Conservation (phyloP, 192 early-diverging fungal genomes). For the Obelidium mucronatum region DNA sequence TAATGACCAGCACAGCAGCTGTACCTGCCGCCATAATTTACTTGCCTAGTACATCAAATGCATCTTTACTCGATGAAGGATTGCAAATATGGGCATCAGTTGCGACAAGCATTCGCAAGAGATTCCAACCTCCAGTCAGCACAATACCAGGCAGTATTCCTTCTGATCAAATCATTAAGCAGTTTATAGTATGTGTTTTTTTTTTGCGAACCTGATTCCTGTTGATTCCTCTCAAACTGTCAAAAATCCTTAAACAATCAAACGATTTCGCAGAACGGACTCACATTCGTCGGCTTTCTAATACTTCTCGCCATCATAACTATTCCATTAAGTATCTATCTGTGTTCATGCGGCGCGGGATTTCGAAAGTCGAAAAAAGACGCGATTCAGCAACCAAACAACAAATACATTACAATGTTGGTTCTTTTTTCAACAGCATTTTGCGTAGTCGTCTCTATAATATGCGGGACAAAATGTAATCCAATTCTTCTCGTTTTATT, state of each 20-base stretch:
- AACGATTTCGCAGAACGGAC: constrained; percentile 7
- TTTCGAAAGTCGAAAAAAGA: background rate
- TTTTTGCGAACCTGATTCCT: too few relatives aligned
- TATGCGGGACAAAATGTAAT: constrained; percentile 8
- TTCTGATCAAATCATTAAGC: constrained; percentile 4
- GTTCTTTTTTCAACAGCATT: background rate
- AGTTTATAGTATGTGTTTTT: constrained; percentile 28
- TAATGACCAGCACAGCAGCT: too few relatives aligned
- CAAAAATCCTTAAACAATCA: background rate
- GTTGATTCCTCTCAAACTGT: background rate
- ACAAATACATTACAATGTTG: constrained; percentile 4
- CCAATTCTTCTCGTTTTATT: background rate
- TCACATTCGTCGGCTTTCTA: constrained; percentile 17
- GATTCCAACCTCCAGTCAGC: constrained; percentile 16
- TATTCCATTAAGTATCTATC: constrained; percentile 5
- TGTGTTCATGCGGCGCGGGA: background rate
- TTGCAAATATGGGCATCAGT: constrained; percentile 8
- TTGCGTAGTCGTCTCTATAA: background rate
- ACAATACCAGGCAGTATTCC: constrained; percentile 6
- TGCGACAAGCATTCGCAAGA: background rate
- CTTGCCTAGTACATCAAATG: background rate
- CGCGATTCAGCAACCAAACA: background rate
- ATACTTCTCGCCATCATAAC: constrained; percentile 1
- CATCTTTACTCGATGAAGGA: constrained; percentile 2
- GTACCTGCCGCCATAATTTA: too few relatives aligned